Evolutionary conservation across 2,329 filamentous ascomycete species (phyloP), one percentile per base, ranked within the genome.

Genomic region (Zymoseptoria ardabiliae): DNA sequence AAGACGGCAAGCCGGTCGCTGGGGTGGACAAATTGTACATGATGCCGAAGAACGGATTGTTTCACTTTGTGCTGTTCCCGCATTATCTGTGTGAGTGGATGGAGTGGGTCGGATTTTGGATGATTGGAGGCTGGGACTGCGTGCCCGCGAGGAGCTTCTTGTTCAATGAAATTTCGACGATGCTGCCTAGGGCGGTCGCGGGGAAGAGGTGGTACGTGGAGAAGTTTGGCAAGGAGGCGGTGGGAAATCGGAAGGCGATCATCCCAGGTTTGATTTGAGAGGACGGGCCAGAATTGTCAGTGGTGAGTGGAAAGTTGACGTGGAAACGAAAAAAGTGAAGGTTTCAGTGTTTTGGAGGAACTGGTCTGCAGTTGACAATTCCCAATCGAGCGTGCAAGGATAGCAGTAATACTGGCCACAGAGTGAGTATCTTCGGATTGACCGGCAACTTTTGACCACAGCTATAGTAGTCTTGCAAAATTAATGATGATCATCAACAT

Each of bases 1-100:
- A 80, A 67, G 71, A 78, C 25, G 75, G 74, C 17, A 79, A 77
- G 65, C 65, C 77, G 23, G 65, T 73, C 30, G 73, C 80, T 60
- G 79, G 79, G 17, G 85, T 89, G 62, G 82, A 89, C 52, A 96
- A 94, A 76, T 84, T 95, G 62, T 97, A 97, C 73, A 85, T 89
- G 76, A 83, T 99, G 56, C 94, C 94, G 0, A 79, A 90, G 70
- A 87, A 87, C 55, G 91, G 92, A 0, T 76, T 96, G 54, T 99
- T 97, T 76, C 80, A 82, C 65, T 87, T 86, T 69, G 83, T 96
- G 71, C 81, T 97, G 60, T 96, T 88, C 74, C 91, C 94, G 65
- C 94, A 99, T 73, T 99, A 97, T 74, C 80, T 96, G n/a, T 89
- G 87, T 71, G 94, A 99, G 77, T 99, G 94, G 94, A 73, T 96